Evolutionary conservation across 2,329 filamentous ascomycete species (phyloP), one percentile per base, ranked within the genome.

Genomic region (Fusarium algeriense): DNA sequence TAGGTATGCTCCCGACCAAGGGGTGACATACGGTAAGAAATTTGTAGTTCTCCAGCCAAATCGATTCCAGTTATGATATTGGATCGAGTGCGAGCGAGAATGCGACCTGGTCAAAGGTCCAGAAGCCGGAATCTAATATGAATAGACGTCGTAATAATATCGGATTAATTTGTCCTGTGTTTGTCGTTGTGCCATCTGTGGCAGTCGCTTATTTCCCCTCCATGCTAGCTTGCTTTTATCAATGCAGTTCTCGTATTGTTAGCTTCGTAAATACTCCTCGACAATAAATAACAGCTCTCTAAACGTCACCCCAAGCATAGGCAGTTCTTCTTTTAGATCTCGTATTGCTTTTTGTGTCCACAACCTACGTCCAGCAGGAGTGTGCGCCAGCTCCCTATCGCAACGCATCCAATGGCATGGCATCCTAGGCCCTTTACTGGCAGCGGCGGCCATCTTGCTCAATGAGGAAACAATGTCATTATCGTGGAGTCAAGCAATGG

Each of bases 281-380:
- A 52, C 53, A 57, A 60, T 46, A 64, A 45, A 49, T 68, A 62
- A 37, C 32, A 62, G 32, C 44, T 32, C 34, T 19, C 26, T 20
- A 37, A n/a, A 32, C 28, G 28, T 44, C 44, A 64, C 35, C 23
- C 38, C 48, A n/a, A 48, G 38, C 48, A 55, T n/a, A 43, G 32
- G 34, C 28, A 9, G 44, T 15, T 70, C 49, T 60, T 56, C 50
- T 73, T 62, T 56, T 48, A 69, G 65, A 63, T 45, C 64, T 75
- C 73, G 73, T 75, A 75, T 75, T 70, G 30, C 58, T 44, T 37
- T 64, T n/a, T 35, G 54, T 69, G 64, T 44, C 63, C 69, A 58
- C 68, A 55, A 49, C 69, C 60, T 68, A 57, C 60, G 60, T 49
- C 65, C 19, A 57, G 41, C 60, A 60, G 57, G 34, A 52, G 52